Evolutionary conservation across 2,329 filamentous ascomycete species (phyloP), one percentile per base, ranked within the genome.

Genomic region (Colletotrichum tofieldiae): DNA sequence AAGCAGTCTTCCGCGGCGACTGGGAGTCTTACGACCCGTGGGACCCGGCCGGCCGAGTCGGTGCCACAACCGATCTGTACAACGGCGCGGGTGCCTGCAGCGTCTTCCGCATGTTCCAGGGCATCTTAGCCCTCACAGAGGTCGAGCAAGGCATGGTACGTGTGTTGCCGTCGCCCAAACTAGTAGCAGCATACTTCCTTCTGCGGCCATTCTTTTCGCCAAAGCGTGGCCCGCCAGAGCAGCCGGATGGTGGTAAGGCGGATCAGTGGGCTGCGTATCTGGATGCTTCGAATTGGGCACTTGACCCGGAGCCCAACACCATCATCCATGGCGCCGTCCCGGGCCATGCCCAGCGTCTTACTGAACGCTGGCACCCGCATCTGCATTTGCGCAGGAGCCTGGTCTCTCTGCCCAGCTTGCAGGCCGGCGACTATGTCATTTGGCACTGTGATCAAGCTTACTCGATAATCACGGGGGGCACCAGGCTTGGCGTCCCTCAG

Each of bases 11-110:
- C 75, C 81, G 88, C 56, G 94, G 93, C 0, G 81, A 86, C 11
- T 95, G 93, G 93, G 93, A 95, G 77, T 83, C 90, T 2, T 94
- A 93, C 77, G 92, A 95, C 76, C 90, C 93, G 0, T 95, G 92
- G 89, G 93, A 95, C 79, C 89, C 89, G 8, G 89, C 88, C 74
- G 87, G 89, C 71, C 88, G 93, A 16, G 83, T 94, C 0, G 83
- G 84, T 1, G 91, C 91, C 11, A 86, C 87, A 3, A 90, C 90
- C 75, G 93, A 95, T 78, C 79, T 95, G 29, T 94, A 95, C 79
- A 88, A 93, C 68, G 92, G 92, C 9, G 89, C 92, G 0, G 93
- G 93, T 2, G 90, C 91, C 11, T 95, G 93, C 80, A 91, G 86
- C 61, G 92, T 93, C 81, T 93, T 95, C 79, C 88, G 93, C 61